Percentiles rank a stretch among this genome's conserved stretches.
Conservation (phyloP, 2,329 filamentous ascomycete genomes). For the Colletotrichum nymphaeae region DNA sequence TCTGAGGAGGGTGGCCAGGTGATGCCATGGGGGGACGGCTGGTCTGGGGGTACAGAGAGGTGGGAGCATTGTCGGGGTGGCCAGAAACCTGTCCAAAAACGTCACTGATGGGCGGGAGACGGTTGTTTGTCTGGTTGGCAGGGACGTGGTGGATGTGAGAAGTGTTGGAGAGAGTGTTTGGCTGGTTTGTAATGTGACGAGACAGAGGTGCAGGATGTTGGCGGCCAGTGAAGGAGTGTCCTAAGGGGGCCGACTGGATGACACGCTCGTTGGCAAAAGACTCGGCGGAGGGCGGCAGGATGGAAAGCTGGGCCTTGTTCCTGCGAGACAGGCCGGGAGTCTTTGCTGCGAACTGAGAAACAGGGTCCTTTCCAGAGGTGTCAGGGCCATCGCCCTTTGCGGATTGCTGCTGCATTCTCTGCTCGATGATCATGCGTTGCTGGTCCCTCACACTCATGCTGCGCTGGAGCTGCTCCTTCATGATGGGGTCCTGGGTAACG, state of each 20-base stretch:
- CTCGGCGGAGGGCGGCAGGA: constrained; percentile 92
- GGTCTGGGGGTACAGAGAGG: constrained; percentile 67
- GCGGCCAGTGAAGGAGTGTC: constrained; percentile 94
- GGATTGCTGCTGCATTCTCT: constrained; percentile 86
- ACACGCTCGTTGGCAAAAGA: constrained; percentile 94
- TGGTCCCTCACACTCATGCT: constrained; percentile 94
- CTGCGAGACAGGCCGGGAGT: constrained; percentile 79
- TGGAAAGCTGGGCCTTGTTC: constrained; percentile 88
- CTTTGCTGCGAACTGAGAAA: constrained; percentile 68
- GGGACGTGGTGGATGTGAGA: constrained; percentile 93
- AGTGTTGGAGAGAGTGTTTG: constrained; percentile 83
- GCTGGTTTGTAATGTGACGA: constrained; percentile 82
- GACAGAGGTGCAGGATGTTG: constrained; percentile 82
- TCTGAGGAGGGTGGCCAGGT: constrained; percentile 74
- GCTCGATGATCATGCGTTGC: constrained; percentile 94
- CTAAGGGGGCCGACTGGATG: constrained; percentile 94
- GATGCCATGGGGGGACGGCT: constrained; percentile 77
- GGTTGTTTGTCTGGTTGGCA: constrained; percentile 89
- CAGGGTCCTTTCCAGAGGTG: constrained; percentile 60
- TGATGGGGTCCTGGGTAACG: constrained; percentile 93
- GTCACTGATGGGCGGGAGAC: constrained; percentile 92
- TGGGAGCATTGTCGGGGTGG: constrained; percentile 65
- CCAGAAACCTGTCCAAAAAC: constrained; percentile 87
- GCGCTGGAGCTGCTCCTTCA: constrained; percentile 94
- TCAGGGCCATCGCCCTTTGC: constrained; percentile 79